Evolutionary conservation across 768 basidiomycete genomes (phyloP), one percentile per base, ranked within the genome.

Genomic region (Pseudohyphozyma bogoriensis): DNA sequence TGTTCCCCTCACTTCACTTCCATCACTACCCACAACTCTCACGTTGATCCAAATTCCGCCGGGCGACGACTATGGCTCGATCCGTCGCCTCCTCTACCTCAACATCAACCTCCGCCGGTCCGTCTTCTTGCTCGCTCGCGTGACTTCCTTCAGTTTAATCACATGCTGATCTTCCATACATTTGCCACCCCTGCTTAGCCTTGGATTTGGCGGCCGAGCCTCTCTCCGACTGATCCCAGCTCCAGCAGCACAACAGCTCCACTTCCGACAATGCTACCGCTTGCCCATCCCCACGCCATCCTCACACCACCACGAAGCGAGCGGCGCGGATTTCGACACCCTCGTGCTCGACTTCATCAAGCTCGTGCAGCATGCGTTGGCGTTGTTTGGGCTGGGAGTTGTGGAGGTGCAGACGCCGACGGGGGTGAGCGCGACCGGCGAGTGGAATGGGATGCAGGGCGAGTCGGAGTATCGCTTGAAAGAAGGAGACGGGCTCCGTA

Each of bases 311-410:
- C 24, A 44, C 20, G 2, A 35, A 28, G 11, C 40, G 11, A 11
- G 11, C 4, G 7, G 7, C 22, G 11, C 24, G 28, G 10, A 4
- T n/a, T 42, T n/a, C 40, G 16, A 18, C 45, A 28, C 53, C 3
- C 22, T 28, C 28, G 45, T 66, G 7, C 33, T 66, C 29, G 33
- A 28, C 18, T 37, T 62, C n/a, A 51, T 62, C 20, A 42, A 35
- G 12, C 50, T 62, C 5, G 65, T 66, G 10, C 65, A 66, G 36
- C 55, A 63, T 31, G 61, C 65, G 1, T 46, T 66, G 24, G 57
- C 65, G 3, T 49, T 66, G 2, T 66, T 59, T 28, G 51, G 57
- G 5, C 45, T 62, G 24, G 65, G 65, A 12, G 58, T 60, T 16
- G 42, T 62, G 11, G 22, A 24, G 8, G 20, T 44, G 22, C 42